Evolutionary conservation across 371 early-diverging fungal genomes (phyloP).

Genomic region (Choanephora cucurbitarum): DNA sequence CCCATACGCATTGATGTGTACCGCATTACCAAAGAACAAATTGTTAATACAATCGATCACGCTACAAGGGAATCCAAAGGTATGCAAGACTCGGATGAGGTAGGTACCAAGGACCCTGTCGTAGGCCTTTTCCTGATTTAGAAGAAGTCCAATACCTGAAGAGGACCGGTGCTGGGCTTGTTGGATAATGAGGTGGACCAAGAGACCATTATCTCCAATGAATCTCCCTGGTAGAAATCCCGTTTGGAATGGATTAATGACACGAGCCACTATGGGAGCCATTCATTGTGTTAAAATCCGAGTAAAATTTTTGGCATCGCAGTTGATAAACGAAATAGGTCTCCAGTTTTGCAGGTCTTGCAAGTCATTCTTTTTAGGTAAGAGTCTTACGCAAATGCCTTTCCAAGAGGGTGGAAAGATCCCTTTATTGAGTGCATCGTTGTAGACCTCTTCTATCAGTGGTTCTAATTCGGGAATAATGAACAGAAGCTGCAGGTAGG

Average conservation of each 20-base stretch:
- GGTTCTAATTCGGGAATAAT: not conserved
- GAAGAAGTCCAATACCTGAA: conserved; percentile 10
- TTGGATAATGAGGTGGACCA: not conserved
- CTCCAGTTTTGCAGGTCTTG: conserved; percentile 24
- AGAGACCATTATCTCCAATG: conserved; percentile 13
- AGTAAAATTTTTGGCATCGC: conserved; percentile 12
- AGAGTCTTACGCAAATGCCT: conserved; percentile 12
- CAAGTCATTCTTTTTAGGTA: conserved; percentile 19
- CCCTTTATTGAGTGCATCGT: not conserved
- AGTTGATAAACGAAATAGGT: conserved; percentile 21
- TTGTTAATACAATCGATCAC: not conserved
- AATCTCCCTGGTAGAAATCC: no score
- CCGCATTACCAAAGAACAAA: conserved; percentile 21
- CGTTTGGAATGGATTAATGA: not conserved
- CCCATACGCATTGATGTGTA: conserved; percentile 26
- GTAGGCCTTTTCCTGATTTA: conserved; percentile 26
- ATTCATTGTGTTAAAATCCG: conserved; percentile 5
- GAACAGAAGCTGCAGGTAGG: conserved; percentile 7
- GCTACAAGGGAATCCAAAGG: conserved; percentile 11
- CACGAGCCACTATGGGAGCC: not conserved
- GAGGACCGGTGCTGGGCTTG: not conserved
- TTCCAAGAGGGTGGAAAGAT: conserved; percentile 4
- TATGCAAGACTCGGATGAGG: not conserved
- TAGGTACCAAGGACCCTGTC: conserved; percentile 18
- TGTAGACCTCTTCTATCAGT: not conserved